phyloP scores from a whole-genome alignment of 202 grass and related monocot genomes.

The Digitaria exilis region DNA sequence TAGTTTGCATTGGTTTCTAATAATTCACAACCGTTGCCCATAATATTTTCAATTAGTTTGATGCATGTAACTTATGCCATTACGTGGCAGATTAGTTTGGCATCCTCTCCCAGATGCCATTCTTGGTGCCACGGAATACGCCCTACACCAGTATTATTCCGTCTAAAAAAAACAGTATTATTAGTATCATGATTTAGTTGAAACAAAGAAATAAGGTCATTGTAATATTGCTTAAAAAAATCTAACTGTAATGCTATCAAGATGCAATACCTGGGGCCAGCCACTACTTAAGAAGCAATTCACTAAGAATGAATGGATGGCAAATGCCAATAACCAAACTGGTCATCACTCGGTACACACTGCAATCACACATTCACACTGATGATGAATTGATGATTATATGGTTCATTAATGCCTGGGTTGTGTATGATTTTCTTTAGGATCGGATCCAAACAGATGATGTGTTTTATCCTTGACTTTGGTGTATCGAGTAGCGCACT shows the following conservation, averaged over 20 bases:
- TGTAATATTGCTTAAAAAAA: no score
- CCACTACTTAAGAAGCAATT: not conserved
- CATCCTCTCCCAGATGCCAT: not conserved
- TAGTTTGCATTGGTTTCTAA: not conserved
- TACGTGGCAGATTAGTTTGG: conserved; percentile 15
- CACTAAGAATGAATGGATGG: not conserved
- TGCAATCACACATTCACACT: no score
- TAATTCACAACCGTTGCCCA: not conserved
- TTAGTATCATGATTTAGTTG: not conserved
- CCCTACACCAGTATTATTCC: not conserved
- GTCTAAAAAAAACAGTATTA: no score
- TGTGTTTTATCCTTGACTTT: conserved; percentile 8
- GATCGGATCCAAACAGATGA: not conserved
- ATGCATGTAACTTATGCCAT: not conserved
- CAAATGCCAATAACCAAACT: not conserved
- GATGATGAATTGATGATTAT: conserved; percentile 15
- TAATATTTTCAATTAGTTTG: not conserved
- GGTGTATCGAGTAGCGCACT: not conserved
- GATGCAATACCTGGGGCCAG: not conserved
- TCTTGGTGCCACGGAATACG: not conserved
- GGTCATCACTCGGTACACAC: not conserved
- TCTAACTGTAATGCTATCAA: not conserved
- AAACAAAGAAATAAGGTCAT: not conserved
- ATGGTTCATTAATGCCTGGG: not conserved
- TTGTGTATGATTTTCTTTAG: not conserved